phyloP scores from a whole-genome alignment of 352 stramenopile genomes.

The Lagenidium sp. region DNA sequence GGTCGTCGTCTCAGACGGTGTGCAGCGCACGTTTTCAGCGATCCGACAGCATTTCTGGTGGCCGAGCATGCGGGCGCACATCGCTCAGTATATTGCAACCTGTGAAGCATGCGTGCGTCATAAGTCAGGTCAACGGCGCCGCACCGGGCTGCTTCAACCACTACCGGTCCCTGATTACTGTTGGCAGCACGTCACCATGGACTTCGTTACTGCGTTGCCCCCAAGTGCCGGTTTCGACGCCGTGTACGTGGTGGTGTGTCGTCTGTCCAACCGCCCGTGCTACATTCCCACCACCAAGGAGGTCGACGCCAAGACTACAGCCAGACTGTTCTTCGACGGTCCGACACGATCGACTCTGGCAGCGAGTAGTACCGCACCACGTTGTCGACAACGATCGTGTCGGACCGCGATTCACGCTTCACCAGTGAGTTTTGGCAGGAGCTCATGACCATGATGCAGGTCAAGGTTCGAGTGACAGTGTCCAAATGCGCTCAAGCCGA shows the following conservation, averaged over 20 bases:
- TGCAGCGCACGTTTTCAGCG: constrained; percentile 1
- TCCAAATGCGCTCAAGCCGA: constrained; percentile 7
- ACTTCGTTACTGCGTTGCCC: constrained; percentile 11
- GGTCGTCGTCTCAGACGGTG: constrained; percentile 2
- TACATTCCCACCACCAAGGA: constrained; percentile 12
- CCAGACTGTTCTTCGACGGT: constrained; percentile 16
- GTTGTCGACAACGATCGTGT: no score
- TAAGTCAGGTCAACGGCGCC: constrained; percentile 7
- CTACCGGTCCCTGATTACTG: constrained; percentile 6
- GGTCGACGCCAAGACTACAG: constrained; percentile 6
- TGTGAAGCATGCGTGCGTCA: constrained; percentile 10
- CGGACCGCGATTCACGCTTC: constrained; percentile 8
- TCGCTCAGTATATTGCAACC: constrained; percentile 6
- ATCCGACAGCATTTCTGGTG: constrained; percentile 10
- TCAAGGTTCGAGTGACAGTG: constrained; percentile 6
- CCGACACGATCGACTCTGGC: no score
- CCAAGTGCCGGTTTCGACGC: constrained; percentile 6
- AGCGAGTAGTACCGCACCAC: no score
- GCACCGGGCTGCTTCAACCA: constrained; percentile 5
- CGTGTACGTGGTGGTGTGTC: constrained; percentile 10
- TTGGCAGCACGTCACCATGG: constrained; percentile 13
- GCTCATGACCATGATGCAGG: constrained; percentile 7
- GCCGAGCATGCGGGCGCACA: constrained; percentile 3
- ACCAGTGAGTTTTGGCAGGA: constrained; percentile 9
- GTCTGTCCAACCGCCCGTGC: constrained; percentile 8